Base-by-base conservation (phyloP, 2,329 filamentous ascomycete genomes). In the Grosmannia clavigera region DNA sequence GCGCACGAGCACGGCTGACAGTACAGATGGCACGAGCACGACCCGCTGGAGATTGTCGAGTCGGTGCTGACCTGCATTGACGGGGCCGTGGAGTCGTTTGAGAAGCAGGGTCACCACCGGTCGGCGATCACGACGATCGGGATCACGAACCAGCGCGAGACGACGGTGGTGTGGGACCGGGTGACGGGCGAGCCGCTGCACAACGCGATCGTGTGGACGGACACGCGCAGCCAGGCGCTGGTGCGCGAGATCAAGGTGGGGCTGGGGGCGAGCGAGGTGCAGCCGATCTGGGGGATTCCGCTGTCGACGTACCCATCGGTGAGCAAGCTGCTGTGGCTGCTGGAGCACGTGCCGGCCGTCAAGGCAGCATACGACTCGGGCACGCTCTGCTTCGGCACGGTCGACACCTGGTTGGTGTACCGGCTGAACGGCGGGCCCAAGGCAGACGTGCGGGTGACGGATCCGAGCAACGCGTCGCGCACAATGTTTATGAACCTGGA, bases 401-500 rank as follows among this genome's bases (percentile, higher is more conserved):
- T 95, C 61, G 91, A 96, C 72, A 83, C 87, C 2, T 96, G 91
- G 91, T 78, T 95, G 61, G 80, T 95, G 58, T 95, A 90, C 75
- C 85, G 85, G 67, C 81, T 96, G 55, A 90, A 95, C 68, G 90
- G 88, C 61, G 86, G 88, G 57, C 77, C 75, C 33, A 78, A 83
- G 62, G 82, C 80, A 58, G 74, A 76, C 57, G 74, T 91, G 50
- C 85, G 88, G 68, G 89, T 95, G 61, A 94, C 91, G 0, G 91
- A 96, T 70, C 84, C 87, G 52, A 89, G 88, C 62, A 96, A 96
- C 70, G 91, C 91, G 25, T 92, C 88, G 55, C 80, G 91, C 69
- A 95, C 91, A 62, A 95, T 95, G 90, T 94, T 96, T 73, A 92
- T 95, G 86, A 90, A 95, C 73, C 78, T 96, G 59, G 80, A 84